Conservation (phyloP, 2,329 filamentous ascomycete species). For the Penicillium sp. region DNA sequence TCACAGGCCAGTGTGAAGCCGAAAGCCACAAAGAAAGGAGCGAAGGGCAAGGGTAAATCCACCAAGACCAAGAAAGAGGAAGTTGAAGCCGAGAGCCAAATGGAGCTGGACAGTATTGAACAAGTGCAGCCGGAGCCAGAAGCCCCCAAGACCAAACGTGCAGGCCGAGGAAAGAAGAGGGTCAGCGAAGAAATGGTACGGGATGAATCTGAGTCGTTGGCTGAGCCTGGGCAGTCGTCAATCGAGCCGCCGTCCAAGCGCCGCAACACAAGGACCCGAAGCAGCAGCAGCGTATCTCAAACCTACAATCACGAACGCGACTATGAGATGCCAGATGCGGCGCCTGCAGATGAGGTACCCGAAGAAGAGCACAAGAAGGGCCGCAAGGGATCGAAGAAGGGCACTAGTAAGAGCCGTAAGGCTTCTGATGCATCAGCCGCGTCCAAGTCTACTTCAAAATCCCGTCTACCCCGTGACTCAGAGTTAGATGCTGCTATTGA, state of each 20-base stretch:
- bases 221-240: conserved; percentile 20
- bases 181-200: conserved; percentile 11
- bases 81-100: conserved; percentile 44
- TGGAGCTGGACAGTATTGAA: conserved; percentile 32
- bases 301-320: conserved; percentile 32
- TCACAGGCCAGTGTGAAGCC: conserved; percentile 49
- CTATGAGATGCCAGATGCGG: conserved; percentile 39
- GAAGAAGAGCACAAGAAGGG: conserved; percentile 47
- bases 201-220: conserved; percentile 21
- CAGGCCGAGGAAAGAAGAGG: not conserved
- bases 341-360: conserved; percentile 18
- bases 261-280: conserved; percentile 54
- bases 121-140: conserved; percentile 26
- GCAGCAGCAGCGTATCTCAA: conserved; percentile 49
- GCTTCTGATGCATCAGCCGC: conserved; percentile 49
- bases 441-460: conserved; percentile 50
- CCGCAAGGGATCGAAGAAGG: conserved; percentile 41
- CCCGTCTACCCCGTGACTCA: conserved; percentile 57
- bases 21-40: conserved; percentile 52
- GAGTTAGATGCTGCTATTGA: conserved; percentile 67
- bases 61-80: conserved; percentile 42
- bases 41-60: conserved; percentile 37
- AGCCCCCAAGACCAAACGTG: conserved; percentile 22
- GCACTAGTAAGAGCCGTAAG: conserved; percentile 50
- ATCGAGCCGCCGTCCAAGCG: conserved; percentile 56